Evolutionary conservation across 345 rosid genomes (phyloP), one percentile per base, ranked within the genome.

Genomic region (Acer saccharum): DNA sequence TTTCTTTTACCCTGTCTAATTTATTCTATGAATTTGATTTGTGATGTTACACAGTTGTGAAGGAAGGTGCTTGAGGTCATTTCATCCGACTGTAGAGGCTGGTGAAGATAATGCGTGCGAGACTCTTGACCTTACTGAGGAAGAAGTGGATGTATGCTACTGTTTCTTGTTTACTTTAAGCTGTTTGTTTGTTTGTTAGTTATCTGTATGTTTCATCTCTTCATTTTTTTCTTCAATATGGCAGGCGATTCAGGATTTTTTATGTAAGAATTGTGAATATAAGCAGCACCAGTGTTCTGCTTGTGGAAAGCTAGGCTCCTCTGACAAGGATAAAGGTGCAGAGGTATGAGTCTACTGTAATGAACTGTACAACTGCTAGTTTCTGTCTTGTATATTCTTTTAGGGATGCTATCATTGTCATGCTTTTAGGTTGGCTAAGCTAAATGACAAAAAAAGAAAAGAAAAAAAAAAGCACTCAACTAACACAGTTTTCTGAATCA

Each of bases 31-130:
- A 25, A 58, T 79, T 75, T 78, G 77, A 66, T 68, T 69, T 80
- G 66, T 77, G 70, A 27, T 71, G 74, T 75, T 76, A 72, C 83
- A 66, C 84, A 91, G 95, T 74, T 96, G 99, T 83, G 98, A 96
- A 18, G 99, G 98, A 61, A 90, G 82, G 77, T 96, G 99, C 83
- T 60, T 96, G 92, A 87, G 99, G 82, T 89, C 98, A 79, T 96
- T 96, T 78, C 99, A 96, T 83, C 87, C 97, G 61, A 89, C 93
- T 61, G 32, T 10, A 68, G 87, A 86, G 76, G 91, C 72, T 71
- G 94, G 46, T 43, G 46, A 90, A 64, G 89, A 79, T 76, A 95
- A 90, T 12, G 87, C 98, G 1, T 91, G 99, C 57, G 86, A 72
- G 8, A 85, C 98, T 70, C 94, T 95, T 68, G 93, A 90, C 77